These are phyloP conservation scores for Vitis amurensis DNA, from an alignment of 164 flowering plant genomes.

Conservation along the genomic window DNA sequence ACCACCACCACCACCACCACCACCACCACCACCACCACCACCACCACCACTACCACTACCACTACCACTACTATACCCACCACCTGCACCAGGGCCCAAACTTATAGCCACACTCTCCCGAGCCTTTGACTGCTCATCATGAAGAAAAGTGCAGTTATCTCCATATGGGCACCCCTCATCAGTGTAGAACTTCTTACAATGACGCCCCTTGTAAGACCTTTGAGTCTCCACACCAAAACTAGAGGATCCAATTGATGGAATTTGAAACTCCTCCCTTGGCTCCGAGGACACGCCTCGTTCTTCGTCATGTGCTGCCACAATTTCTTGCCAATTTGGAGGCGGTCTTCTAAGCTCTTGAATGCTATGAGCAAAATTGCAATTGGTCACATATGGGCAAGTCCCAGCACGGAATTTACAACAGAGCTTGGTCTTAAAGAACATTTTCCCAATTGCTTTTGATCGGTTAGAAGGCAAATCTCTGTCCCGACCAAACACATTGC, in stretches of 20 bases:
- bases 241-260: conserved; percentile 65
- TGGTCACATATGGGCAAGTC: conserved; percentile 89
- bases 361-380: conserved; percentile 95
- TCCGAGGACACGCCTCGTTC: conserved; percentile 40
- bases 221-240: conserved; percentile 51
- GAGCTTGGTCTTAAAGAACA: conserved; percentile 94
- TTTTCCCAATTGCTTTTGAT: conserved; percentile 84
- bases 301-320: conserved; percentile 84
- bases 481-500: conserved; percentile 13
- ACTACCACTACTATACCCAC: conserved; percentile 48
- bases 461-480: conserved; percentile 25
- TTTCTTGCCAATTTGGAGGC: conserved; percentile 98
- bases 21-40: conserved; percentile 30
- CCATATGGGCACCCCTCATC: conserved; percentile 99
- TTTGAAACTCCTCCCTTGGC: conserved; percentile 89
- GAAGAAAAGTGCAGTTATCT: conserved; percentile 85
- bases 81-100: conserved; percentile 68
- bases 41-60: conserved; percentile 58
- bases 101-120: conserved; percentile 97
- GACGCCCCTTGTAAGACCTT: conserved; percentile 90
- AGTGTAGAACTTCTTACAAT: conserved; percentile 94
- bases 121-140: conserved; percentile 88
- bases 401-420: conserved; percentile 96
- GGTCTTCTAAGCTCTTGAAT: conserved; percentile 90
- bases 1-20: conserved; percentile 28